Evolutionary conservation across 441 rosid species (phyloP), one percentile per base, ranked within the genome.

Genomic region (Corymbia calophylla): DNA sequence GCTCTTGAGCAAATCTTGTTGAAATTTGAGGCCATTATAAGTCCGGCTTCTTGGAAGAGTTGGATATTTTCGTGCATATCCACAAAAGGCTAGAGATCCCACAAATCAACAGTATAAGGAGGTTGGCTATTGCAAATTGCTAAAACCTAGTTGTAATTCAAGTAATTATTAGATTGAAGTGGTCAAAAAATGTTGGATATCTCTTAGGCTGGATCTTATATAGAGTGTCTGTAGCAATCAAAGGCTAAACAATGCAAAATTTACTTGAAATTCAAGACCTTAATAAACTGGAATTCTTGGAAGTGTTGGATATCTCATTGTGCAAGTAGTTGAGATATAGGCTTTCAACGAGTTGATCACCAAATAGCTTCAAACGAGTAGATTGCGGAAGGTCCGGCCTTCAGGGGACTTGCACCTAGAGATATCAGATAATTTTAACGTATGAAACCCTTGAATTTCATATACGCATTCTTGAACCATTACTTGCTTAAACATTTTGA

Each of bases 401-500:
- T 15, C 1, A 1, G 7, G 27, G 27, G 66, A 7, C 29, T 56
- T 55, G 29, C 27, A 4, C 62, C 2, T 60, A 15, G 66, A 60
- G 17, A 29, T 0, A 2, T 0, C 1, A 39, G 4, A 1, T 60
- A 12, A 2, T 60, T 39, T 39, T 39, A 39, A 39, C 68, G 27
- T 60, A 12, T 27, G 31, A 60, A 60, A 31, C 4, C 27, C 8
- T 60, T 60, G 68, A 16, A 60, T 5, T 56, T 56, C 62, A 39
- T 39, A 39, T 39, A 39, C 44, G 44, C 44, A 39, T 39, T 39
- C 44, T 39, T 39, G 44, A 39, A 39, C 44, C 44, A 39, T 39
- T 39, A 39, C 44, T 39, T 39, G 44, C 44, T 39, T 39, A 39
- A 39, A 39, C 44, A 39, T 39, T 39, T 39, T 39, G 44, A 39